phyloP scores from a whole-genome alignment of 495 filamentous ascomycete species.

The Talaromyces wortmannii region DNA sequence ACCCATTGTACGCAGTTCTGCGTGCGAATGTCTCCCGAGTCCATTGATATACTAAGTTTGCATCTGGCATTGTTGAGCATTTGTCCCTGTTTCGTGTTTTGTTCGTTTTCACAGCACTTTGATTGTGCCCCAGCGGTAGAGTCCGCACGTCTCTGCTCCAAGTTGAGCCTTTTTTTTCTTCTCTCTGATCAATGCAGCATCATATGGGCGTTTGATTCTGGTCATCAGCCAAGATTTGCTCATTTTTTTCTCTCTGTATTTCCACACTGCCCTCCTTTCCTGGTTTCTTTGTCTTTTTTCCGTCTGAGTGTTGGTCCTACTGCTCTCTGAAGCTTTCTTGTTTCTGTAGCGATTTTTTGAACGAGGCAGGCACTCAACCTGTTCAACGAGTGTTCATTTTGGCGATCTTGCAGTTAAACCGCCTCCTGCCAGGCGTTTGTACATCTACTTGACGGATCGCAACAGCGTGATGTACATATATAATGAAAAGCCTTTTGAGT shows the following conservation, averaged over 20 bases:
- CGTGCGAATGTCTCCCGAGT: not conserved
- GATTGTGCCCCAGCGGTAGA: not conserved
- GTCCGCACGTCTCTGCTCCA: conserved; percentile 1
- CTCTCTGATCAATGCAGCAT: conserved; percentile 7
- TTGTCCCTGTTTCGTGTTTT: not conserved
- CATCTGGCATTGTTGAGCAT: not conserved
- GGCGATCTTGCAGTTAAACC: not conserved
- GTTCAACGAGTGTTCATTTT: not conserved
- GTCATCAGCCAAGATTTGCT: conserved; percentile 29
- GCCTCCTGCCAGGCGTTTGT: not conserved
- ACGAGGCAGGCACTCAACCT: not conserved
- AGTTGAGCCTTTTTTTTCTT: conserved; percentile 15
- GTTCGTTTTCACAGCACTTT: not conserved
- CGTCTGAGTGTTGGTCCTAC: not conserved
- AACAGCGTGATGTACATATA: conserved; percentile 10
- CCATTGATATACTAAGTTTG: not conserved
- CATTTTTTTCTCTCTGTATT: conserved; percentile 21
- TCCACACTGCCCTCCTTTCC: conserved; percentile 12
- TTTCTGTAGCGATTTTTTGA: not conserved
- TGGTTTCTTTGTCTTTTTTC: not conserved
- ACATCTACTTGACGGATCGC: not conserved
- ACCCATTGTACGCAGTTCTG: not conserved
- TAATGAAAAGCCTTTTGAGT: not conserved
- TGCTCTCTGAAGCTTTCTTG: not conserved
- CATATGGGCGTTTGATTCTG: conserved; percentile 40